A percentile compares a stretch with the other conserved stretches of the same genome.
These are phyloP conservation scores for Xylaria sp. DNA, from an alignment of 2,329 filamentous ascomycete genomes.

Conservation along the genomic window DNA sequence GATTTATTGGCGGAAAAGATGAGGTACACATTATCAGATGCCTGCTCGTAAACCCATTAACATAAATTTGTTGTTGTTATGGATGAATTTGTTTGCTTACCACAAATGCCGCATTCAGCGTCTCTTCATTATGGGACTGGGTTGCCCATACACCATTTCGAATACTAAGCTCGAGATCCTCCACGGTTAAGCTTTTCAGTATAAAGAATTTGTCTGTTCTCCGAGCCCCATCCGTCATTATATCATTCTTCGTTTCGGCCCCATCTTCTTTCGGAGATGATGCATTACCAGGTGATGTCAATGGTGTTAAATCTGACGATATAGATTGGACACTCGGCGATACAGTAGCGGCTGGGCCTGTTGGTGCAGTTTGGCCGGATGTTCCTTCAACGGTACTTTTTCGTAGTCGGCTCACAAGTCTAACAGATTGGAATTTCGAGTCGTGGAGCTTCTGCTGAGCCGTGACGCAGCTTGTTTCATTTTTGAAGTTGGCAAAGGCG, in stretches of 20 bases:
- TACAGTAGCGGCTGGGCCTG: constrained; percentile 55
- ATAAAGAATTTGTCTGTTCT: constrained; percentile 83
- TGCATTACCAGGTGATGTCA: constrained; percentile 25
- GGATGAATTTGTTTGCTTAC: constrained; percentile 50
- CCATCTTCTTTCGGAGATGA: constrained; percentile 25
- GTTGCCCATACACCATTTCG: constrained; percentile 90
- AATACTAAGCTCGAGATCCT: constrained; percentile 90
- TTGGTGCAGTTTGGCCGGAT: constrained; percentile 57
- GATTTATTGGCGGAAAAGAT: constrained; percentile 98
- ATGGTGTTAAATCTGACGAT: constrained; percentile 25
- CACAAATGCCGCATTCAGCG: constrained; percentile 80
- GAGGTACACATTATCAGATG: constrained; percentile 82
- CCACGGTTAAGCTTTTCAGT: constrained; percentile 88
- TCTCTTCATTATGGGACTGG: constrained; percentile 89
- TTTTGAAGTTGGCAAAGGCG: constrained; percentile 93
- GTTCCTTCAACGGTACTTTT: constrained; percentile 52
- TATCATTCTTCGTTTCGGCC: constrained; percentile 24
- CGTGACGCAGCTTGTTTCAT: constrained; percentile 73
- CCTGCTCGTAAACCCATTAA: constrained; percentile 52
- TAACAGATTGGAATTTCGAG: constrained; percentile 83
- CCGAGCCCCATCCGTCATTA: constrained; percentile 27
- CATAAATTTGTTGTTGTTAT: neutral
- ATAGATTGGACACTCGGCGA: constrained; percentile 35
- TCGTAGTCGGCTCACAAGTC: constrained; percentile 83
- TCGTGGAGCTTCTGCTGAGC: constrained; percentile 89